Percentiles rank a stretch among this genome's conserved stretches.
These are phyloP conservation scores for Lycium barbarum DNA, from an alignment of 257 asterid species.

Conservation along the genomic window DNA sequence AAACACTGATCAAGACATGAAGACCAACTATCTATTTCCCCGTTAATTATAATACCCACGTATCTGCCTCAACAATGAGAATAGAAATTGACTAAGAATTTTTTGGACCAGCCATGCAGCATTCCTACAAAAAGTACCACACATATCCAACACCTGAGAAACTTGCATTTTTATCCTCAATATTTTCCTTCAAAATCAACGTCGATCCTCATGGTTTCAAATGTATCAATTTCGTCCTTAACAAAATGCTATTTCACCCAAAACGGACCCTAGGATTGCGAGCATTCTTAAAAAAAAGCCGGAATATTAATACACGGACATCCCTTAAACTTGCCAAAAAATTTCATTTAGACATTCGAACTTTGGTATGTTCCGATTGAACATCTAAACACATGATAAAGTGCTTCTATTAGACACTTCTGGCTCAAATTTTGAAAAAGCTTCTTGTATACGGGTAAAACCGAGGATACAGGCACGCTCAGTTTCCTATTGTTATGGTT, in stretches of 20 bases:
- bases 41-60: too few relatives aligned
- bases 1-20: too few relatives aligned
- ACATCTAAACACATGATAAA: not conserved
- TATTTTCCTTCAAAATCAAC: not conserved
- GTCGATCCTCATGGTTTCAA: not conserved
- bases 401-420: not conserved
- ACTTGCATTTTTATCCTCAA: not conserved
- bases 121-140: slow-evolving; percentile 8
- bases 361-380: not conserved
- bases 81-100: not conserved
- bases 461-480: too few relatives aligned
- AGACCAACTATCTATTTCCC: too few relatives aligned
- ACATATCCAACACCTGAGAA: not conserved
- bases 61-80: not conserved
- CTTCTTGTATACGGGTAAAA: too few relatives aligned
- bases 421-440: not conserved
- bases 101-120: not conserved
- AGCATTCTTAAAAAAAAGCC: not conserved
- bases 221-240: not conserved
- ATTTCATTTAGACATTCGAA: not conserved
- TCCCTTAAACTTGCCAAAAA: not conserved
- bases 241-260: not conserved
- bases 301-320: not conserved
- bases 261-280: not conserved
- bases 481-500: too few relatives aligned